Evolutionary conservation across 768 basidiomycete species (phyloP).

Genomic region (Sutorius australiensis): DNA sequence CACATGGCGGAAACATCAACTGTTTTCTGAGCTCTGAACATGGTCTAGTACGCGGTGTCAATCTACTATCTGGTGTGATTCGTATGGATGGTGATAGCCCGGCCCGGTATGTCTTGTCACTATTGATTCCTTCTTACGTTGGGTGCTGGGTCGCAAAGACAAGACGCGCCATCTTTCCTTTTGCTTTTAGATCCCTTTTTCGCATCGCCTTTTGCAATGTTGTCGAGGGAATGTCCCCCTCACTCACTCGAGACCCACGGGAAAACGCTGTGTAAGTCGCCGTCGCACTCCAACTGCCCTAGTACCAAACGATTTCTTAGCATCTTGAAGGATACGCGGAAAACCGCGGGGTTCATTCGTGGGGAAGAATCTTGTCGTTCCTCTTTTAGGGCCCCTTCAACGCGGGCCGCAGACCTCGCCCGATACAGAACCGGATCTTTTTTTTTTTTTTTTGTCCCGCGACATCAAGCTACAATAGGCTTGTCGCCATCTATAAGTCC

Average conservation of each 20-base stretch:
- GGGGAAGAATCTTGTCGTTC: conserved; percentile 3
- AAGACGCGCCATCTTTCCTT: neutral
- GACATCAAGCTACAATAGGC: neutral
- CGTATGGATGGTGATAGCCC: neutral
- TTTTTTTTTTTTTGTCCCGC: neutral
- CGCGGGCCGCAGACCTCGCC: conserved; percentile 1
- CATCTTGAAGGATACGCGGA: neutral
- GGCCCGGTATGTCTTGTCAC: conserved; percentile 1
- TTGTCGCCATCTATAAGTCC: neutral
- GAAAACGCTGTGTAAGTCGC: conserved; percentile 2
- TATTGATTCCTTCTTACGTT: neutral
- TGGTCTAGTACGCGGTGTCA: neutral
- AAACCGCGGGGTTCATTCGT: conserved; percentile 8
- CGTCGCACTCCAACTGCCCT: neutral
- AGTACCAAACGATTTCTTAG: neutral
- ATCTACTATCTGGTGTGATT: neutral
- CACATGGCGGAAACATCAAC: conserved; percentile 1
- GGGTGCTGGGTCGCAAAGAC: neutral
- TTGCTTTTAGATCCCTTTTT: neutral
- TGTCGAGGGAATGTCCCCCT: neutral
- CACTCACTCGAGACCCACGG: neutral
- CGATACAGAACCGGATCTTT: conserved; percentile 5
- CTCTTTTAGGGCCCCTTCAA: conserved; percentile 2
- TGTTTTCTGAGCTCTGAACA: neutral
- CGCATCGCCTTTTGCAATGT: neutral